Evolutionary conservation across 805 yeast species (phyloP), one percentile per base, ranked within the genome.

Genomic region (Isabelozyma rhagii): DNA sequence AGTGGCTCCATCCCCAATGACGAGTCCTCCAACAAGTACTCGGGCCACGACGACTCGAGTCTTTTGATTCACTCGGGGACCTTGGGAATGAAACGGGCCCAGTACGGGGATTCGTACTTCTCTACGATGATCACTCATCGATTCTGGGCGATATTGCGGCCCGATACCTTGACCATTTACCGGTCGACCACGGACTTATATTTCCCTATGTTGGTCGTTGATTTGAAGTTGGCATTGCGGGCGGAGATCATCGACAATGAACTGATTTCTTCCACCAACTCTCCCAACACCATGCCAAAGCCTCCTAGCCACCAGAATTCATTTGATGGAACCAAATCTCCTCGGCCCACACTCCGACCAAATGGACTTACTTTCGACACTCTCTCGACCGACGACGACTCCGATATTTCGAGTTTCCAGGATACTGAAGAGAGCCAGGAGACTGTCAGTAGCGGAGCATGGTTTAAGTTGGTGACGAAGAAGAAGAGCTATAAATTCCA

Each of bases 61-160:
- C 46, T 51, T 36, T 50, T 57, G 5, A 56, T 74, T 10, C 72
- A 72, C 41, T 55, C 62, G 2, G 79, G 79, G 1, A 62, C 73
- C 1, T 58, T 74, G 31, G 74, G 77, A 9, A 61, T 66, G 58
- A 71, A 70, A 48, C 58, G 70, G 5, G 71, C 69, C 5, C 69
- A 68, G 39, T 71, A 66, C 49, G 77, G 75, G 0, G 77, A 72
- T 47, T 51, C 73, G 1, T 55, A 65, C 15, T 67, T 72, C 46
- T 55, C 64, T 1, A 56, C 72, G 1, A 67, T 68, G 1, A 49
- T 67, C 15, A 72, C 76, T 1, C 72, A 71, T 48, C 75, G 96
- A 44, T 85, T 78, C 61, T 93, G 97, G 97, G 90, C 90, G 6
- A 81, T 90, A 0, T 69, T 93, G 51, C 75, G 87, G 55, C 83